These are phyloP conservation scores for Thermomucor indicae-seudaticae DNA, from an alignment of 371 early-diverging fungal species.

Conservation along the genomic window DNA sequence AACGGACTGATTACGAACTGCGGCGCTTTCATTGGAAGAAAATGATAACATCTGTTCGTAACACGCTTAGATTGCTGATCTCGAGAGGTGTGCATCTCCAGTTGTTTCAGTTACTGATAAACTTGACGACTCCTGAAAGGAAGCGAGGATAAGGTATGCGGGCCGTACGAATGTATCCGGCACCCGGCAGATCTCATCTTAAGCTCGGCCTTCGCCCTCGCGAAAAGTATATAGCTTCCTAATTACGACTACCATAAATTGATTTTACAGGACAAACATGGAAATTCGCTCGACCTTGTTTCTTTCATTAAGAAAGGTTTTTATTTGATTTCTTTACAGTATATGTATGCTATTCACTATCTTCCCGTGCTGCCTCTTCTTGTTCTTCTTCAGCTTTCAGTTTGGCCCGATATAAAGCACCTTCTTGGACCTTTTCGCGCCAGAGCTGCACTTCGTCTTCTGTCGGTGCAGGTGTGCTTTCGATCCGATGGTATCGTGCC, in stretches of 20 bases:
- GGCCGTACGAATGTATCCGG: too few relatives aligned
- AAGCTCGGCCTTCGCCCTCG: neutral
- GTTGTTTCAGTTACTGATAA: too few relatives aligned
- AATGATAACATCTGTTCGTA: too few relatives aligned
- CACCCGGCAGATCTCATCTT: neutral
- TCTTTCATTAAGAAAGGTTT: neutral
- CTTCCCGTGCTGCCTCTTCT: constrained; percentile 7
- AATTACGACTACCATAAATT: neutral
- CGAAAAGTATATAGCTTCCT: neutral
- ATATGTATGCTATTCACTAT: constrained; percentile 9
- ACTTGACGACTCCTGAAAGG: too few relatives aligned
- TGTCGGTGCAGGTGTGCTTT: constrained; percentile 18
- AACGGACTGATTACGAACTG: too few relatives aligned
- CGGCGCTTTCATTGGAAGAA: too few relatives aligned
- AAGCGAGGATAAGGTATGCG: too few relatives aligned
- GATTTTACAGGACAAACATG: neutral
- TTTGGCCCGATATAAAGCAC: neutral
- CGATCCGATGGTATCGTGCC: constrained; percentile 22
- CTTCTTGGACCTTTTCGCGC: constrained; percentile 6
- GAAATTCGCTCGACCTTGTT: neutral
- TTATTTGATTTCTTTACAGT: neutral
- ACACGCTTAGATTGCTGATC: too few relatives aligned
- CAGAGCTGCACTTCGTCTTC: constrained; percentile 11
- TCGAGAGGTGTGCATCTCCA: too few relatives aligned
- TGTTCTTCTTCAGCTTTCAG: neutral